Base-by-base conservation (phyloP, 2,329 filamentous ascomycete genomes). In the Aspergillus sp. region DNA sequence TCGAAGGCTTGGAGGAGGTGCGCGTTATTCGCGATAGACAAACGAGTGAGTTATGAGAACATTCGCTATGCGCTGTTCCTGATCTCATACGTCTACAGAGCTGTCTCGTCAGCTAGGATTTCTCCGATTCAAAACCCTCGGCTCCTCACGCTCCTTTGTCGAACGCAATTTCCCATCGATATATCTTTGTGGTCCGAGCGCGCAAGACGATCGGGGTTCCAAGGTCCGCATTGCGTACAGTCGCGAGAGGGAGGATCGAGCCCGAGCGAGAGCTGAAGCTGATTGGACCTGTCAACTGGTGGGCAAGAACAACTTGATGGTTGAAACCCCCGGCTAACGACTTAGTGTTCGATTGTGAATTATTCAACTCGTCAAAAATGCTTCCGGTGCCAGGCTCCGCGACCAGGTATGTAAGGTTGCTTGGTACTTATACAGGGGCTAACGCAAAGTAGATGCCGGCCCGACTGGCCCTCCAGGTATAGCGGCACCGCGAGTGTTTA, bases 201-300 rank as follows among this genome's bases (percentile, higher is more conserved):
- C 74, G 30, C 74, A 77, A 66, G 73, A 80, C 64, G 75, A 79
- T 54, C 76, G 72, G 64, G 75, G 76, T 53, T 76, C 77, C 34
- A 79, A 79, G 70, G 78, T 82, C 57, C 81, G 81, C 66, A 83
- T 85, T 69, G 81, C 81, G 46, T 85, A 80, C 69, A 84, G 83
- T 64, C 80, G 82, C 28, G 84, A 84, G 67, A 78, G 81, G 62
- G 83, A 84, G 60, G 83, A 85, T 56, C 76, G 81, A 65, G 75
- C 77, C 61, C 74, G 81, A 59, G 74, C 77, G 15, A 78, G 78
- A 63, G 77, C 78, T 19, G 83, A 85, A 56, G 81, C 82, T 50
- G 85, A 87, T 64, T 87, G 85, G 85, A 83, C 79, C 46, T 87
- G 85, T 68, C 79, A 80, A 61, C 80, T 82, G 65, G 84, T 86